Percentiles rank a stretch among this genome's conserved stretches.
Conservation (phyloP, 2,329 filamentous ascomycete species). For the Pestalotiopsis sp. region DNA sequence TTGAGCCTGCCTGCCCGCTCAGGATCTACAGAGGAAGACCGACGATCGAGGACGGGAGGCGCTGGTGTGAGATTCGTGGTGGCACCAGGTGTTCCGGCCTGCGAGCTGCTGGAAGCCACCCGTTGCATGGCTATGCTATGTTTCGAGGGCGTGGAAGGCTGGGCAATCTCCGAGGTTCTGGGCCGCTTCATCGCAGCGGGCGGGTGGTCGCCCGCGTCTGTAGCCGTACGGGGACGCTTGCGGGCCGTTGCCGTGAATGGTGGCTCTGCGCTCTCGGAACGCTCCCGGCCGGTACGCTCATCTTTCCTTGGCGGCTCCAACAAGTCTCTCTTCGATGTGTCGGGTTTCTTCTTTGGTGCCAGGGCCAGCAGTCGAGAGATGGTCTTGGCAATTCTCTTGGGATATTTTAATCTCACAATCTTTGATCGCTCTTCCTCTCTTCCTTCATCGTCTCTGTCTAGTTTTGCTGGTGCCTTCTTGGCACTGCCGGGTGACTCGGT, state of each 20-base stretch:
- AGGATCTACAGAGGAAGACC: slow-evolving; percentile 32
- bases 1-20: slow-evolving; percentile 31
- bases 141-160: slow-evolving; percentile 53
- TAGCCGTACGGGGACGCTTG: slow-evolving; percentile 47
- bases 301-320: slow-evolving; percentile 34
- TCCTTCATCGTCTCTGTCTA: slow-evolving; percentile 34
- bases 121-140: slow-evolving; percentile 51
- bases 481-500: slow-evolving; percentile 32
- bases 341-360: slow-evolving; percentile 38
- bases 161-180: slow-evolving; percentile 41
- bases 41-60: slow-evolving; percentile 31
- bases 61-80: slow-evolving; percentile 41
- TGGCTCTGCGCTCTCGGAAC: slow-evolving; percentile 42
- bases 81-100: slow-evolving; percentile 51
- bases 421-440: slow-evolving; percentile 31
- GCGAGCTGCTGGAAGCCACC: slow-evolving; percentile 53
- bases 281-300: slow-evolving; percentile 29
- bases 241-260: slow-evolving; percentile 41
- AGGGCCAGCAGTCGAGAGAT: slow-evolving; percentile 48
- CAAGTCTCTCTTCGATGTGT: slow-evolving; percentile 35
- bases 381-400: slow-evolving; percentile 44
- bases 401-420: slow-evolving; percentile 50
- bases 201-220: slow-evolving; percentile 36
- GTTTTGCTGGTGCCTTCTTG: slow-evolving; percentile 35
- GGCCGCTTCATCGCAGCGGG: slow-evolving; percentile 40